These are phyloP conservation scores for Venturia carpophila DNA, from an alignment of 2,329 filamentous ascomycete species.

Conservation along the genomic window DNA sequence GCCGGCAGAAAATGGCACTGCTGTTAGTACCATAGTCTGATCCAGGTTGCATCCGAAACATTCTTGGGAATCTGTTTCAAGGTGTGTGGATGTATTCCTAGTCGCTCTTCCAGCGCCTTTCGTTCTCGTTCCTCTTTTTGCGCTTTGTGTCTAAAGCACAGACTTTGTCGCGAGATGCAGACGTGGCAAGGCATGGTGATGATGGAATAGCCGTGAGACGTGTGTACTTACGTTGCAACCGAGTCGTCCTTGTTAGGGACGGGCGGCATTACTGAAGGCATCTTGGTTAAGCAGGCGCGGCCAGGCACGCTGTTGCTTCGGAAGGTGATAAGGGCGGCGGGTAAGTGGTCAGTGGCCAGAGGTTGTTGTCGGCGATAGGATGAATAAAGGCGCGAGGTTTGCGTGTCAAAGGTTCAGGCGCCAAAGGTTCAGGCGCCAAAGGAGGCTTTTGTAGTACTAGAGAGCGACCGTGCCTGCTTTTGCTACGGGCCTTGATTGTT, in stretches of 20 bases:
- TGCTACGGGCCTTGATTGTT: neutral
- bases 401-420: neutral
- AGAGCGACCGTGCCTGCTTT: neutral
- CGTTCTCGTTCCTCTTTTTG: too few relatives aligned
- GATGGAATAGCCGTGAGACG: neutral
- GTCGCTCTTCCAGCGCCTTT: too few relatives aligned
- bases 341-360: neutral
- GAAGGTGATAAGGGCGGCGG: neutral
- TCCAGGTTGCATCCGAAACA: neutral
- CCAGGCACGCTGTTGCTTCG: conserved; percentile 2
- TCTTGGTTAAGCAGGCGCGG: conserved; percentile 5
- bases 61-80: too few relatives aligned
- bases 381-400: conserved; percentile 4
- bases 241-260: conserved; percentile 48
- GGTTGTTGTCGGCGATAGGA: neutral
- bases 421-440: neutral
- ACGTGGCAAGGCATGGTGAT: neutral
- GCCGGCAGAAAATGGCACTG: neutral
- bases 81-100: too few relatives aligned
- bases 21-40: neutral
- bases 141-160: too few relatives aligned
- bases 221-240: conserved; percentile 8
- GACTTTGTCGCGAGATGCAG: neutral
- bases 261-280: conserved; percentile 30
- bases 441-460: neutral